Percentiles rank a stretch among this genome's conserved stretches.
phyloP scores from a whole-genome alignment of 2,329 filamentous ascomycete species.

The Talaromyces piceae region DNA sequence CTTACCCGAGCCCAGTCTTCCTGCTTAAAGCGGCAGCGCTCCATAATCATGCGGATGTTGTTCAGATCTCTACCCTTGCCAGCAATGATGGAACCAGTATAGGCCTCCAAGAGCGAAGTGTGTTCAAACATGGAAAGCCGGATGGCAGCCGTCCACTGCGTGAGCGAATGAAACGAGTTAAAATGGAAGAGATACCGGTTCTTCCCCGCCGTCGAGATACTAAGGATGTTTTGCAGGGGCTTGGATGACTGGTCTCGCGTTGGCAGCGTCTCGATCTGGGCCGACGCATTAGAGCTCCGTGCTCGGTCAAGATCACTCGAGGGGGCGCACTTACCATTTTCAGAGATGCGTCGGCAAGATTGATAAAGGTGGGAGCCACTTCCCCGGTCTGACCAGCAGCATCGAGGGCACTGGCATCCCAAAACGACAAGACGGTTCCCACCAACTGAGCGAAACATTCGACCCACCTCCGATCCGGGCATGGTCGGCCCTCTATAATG shows the following conservation, averaged over 20 bases:
- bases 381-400: slow-evolving; percentile 76
- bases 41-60: slow-evolving; percentile 84
- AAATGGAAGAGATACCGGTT: slow-evolving; percentile 96
- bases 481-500: slow-evolving; percentile 70
- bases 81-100: slow-evolving; percentile 90
- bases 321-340: slow-evolving; percentile 66
- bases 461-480: slow-evolving; percentile 79
- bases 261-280: slow-evolving; percentile 77
- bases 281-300: slow-evolving; percentile 14
- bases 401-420: slow-evolving; percentile 91
- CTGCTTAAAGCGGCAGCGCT: slow-evolving; percentile 65
- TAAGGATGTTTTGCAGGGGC: slow-evolving; percentile 87
- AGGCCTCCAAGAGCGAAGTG: slow-evolving; percentile 86
- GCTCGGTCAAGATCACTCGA: neutral
- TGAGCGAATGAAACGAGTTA: slow-evolving; percentile 84
- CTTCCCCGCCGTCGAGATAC: slow-evolving; percentile 87
- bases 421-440: slow-evolving; percentile 87
- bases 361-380: slow-evolving; percentile 87
- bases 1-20: slow-evolving; percentile 94
- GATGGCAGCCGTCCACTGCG: slow-evolving; percentile 94
- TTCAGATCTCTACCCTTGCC: slow-evolving; percentile 86
- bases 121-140: slow-evolving; percentile 92
- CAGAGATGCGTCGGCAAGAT: slow-evolving; percentile 92
- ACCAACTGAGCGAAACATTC: slow-evolving; percentile 97
- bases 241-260: slow-evolving; percentile 70